Base-by-base conservation (phyloP, 2,329 filamentous ascomycete genomes). In the Aspergillus fumigatus region DNA sequence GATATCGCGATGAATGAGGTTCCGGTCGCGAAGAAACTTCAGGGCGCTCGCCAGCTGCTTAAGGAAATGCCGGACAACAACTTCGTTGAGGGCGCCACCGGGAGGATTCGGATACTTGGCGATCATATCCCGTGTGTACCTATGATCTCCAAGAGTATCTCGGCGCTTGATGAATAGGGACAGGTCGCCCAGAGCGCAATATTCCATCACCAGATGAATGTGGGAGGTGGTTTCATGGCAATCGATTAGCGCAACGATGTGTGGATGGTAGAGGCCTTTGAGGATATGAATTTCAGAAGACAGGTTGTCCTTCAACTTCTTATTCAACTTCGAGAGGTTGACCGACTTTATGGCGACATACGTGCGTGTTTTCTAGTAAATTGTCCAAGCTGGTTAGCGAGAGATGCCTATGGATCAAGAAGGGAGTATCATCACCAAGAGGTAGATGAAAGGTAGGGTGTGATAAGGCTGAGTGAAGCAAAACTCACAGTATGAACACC, bases 161-260 rank as follows among this genome's bases (percentile, higher is more conserved):
- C 93, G 85, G 77, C 94, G 95, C 81, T 94, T 96, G 78, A 99
- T 97, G 75, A 99, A 97, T 53, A 93, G 82, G 10, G 94, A 96
- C 57, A 99, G 78, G 70, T 99, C 94, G 23, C 94, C 93, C 43
- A 99, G 83, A 71, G 96, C 91, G 77, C 94, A 97, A 76, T 95
- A 97, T 77, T 99, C 94, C 93, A 97, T 99, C 61, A 97, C 88
- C 57, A 99, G 84, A 76, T 99, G 94, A 76, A 97, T 97, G 70
- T 96, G 90, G 23, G 88, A 87, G 3, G 85, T 80, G 0, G 90
- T 88, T 74, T 97, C 92, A 73, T 93, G 84, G 78, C 92, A 97
- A 76, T 96, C 91, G 79, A 97, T 92, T 50, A 99, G 87, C 65
- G 92, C 90, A 64, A 97, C 94, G 66, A 99, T 97, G 71, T 99